Conservation (phyloP, 768 basidiomycete species). For the Tephrocybe sp. region DNA sequence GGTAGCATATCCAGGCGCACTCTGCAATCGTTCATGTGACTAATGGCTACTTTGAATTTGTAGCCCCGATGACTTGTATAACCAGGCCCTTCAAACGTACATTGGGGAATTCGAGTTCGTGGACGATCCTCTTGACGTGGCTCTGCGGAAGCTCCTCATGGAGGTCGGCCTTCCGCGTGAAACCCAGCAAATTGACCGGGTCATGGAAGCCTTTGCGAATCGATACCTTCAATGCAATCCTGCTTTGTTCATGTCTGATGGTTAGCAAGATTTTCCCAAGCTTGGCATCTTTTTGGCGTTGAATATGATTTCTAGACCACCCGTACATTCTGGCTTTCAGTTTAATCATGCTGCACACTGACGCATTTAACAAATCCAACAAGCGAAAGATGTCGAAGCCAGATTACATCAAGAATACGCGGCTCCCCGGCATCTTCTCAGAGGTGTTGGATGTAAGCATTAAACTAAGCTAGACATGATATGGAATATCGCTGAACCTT, state of each 20-base stretch:
- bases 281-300: constrained; percentile 1
- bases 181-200: constrained; percentile 98
- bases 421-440: constrained; percentile 77
- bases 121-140: constrained; percentile 85
- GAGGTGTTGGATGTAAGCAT: constrained; percentile 82
- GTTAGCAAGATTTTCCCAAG: constrained; percentile 36
- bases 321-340: constrained; percentile 97
- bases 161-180: constrained; percentile 89
- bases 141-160: constrained; percentile 87
- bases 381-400: constrained; percentile 96
- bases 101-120: constrained; percentile 77
- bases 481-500: constrained; percentile 2
- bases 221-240: constrained; percentile 86
- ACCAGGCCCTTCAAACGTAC: constrained; percentile 66
- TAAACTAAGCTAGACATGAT: not conserved
- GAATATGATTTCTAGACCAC: constrained; percentile 55
- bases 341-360: constrained; percentile 97
- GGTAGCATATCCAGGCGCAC: constrained; percentile 40
- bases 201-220: constrained; percentile 92
- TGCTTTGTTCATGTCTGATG: constrained; percentile 73
- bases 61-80: constrained; percentile 74
- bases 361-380: constrained; percentile 97
- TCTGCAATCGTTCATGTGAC: not conserved
- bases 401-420: constrained; percentile 92
- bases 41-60: not conserved